Evolutionary conservation across 2,329 filamentous ascomycete species (phyloP).

Genomic region (Ceratocystis albifundus): DNA sequence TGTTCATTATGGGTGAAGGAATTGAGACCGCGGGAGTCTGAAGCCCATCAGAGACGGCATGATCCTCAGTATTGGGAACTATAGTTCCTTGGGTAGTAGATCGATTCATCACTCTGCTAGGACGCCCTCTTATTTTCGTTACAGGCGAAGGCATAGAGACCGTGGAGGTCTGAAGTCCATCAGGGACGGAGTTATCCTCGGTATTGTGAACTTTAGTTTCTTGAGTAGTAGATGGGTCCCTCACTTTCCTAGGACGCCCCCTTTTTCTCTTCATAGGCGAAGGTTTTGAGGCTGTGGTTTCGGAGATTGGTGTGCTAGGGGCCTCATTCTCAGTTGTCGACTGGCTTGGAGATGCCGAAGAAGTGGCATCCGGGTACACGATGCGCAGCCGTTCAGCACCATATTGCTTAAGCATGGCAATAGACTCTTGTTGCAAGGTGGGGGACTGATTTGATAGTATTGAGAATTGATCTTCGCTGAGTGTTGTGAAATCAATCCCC

Average conservation of each 20-base stretch:
- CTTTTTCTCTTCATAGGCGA: slow-evolving; percentile 23
- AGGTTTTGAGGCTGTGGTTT: slow-evolving; percentile 21
- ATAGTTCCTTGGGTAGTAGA: slow-evolving; percentile 14
- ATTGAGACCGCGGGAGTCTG: no score
- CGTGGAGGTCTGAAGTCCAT: no score
- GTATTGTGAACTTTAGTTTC: no score
- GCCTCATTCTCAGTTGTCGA: slow-evolving; percentile 27
- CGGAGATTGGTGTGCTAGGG: slow-evolving; percentile 20
- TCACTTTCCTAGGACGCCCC: slow-evolving; percentile 21
- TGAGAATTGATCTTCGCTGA: slow-evolving; percentile 45
- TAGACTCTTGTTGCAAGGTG: slow-evolving; percentile 42
- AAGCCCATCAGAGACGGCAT: no score
- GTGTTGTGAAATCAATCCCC: slow-evolving; percentile 41
- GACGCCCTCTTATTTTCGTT: no score
- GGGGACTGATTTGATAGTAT: slow-evolving; percentile 51
- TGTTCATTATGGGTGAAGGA: no score
- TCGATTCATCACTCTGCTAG: no score
- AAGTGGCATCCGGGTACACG: slow-evolving; percentile 37
- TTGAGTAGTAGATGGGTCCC: no score
- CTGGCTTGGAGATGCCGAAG: slow-evolving; percentile 25
- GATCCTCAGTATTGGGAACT: neutral
- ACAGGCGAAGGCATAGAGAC: no score
- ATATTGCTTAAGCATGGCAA: slow-evolving; percentile 46
- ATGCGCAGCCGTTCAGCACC: slow-evolving; percentile 47
- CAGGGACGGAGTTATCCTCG: no score